Evolutionary conservation across 768 basidiomycete genomes (phyloP), one percentile per base, ranked within the genome.

Genomic region (Gloeophyllum trabeum): DNA sequence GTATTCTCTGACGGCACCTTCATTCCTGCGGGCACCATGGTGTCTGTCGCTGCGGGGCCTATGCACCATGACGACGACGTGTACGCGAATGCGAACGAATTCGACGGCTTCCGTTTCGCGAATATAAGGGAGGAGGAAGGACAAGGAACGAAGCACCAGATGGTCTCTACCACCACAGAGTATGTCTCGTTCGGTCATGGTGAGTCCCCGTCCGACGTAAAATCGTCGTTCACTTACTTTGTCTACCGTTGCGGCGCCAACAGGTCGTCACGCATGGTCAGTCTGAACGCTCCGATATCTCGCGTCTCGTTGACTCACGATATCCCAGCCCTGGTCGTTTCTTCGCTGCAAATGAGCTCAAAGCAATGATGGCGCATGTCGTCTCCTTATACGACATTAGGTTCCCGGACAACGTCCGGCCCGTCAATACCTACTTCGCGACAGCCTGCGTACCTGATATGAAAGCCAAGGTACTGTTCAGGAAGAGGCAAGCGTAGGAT

Each of bases 31-130:
- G 54, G 54, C 3, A 48, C 52, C 3, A 35, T 50, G 16, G 19
- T 54, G 24, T 35, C 46, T 1, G 41, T 44, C 3, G 44, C 54
- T 3, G 41, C 48, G 4, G 16, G 36, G 18, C 39, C 50, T 4
- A 46, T 43, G 14, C 54, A 54, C 36, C 40, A 48, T 25, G 56
- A 61, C 44, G 48, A 50, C 10, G 39, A 40, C 4, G 22, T 40
- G 24, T 61, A 61, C 42, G 38, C 48, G 2, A 44, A 54, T 30
- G 46, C 57, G 16, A 39, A 40, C 24, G 37, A 25, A 6, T 57
- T 58, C 45, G 43, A 52, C 20, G 53, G 54, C 3, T 56, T 48
- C 37, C 44, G 58, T 14, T 57, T 53, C 44, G 41, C 38, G 21
- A 25, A 41, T 18, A 42, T 48, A 36, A 46, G 49, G 7, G 42